Evolutionary conservation across 2,329 filamentous ascomycete genomes (phyloP), one percentile per base, ranked within the genome.

Genomic region (Venturia effusa): DNA sequence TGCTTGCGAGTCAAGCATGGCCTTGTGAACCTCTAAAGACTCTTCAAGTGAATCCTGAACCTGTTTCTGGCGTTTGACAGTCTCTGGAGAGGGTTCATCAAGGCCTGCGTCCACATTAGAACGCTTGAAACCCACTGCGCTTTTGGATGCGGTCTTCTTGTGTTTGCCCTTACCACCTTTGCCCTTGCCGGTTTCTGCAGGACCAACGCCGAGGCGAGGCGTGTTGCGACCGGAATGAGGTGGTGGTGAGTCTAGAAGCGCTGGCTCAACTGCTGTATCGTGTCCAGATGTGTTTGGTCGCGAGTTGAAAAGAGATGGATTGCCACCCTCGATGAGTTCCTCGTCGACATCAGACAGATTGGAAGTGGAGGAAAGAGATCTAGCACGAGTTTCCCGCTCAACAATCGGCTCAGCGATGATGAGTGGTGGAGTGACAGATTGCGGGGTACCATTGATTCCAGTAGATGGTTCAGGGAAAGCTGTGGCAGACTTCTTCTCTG

Each of bases 131-230:
- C 61, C 61, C 3, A 41, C 45, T 15, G 32, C 32, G 30, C 37
- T 45, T 17, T 51, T 39, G 11, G 61, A 62, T 45, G 61, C 39
- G 61, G 19, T 40, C 34, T 62, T 62, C 45, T 48, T 48, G 61
- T 37, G 32, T 17, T 62, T 62, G 4, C 32, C 32, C 27, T 48
- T 48, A 32, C 27, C 37, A 4, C 37, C 37, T 61, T 61, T 61
- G 59, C 59, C 34, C 37, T 41, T 61, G 59, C 59, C 41, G 59
- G 32, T 41, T 11, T 61, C 37, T 41, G 10, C 34, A 45, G 59
- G 41, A 45, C 59, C 59, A n/a, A 45, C 37, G 10, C 59, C 59
- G 19, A 34, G 41, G 32, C 41, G 37, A 27, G 37, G 59, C 37
- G 59, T 61, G n/a, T 61, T 41, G 34, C 51, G 51, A n/a, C 51